These are phyloP conservation scores for Penicillium sp. DNA, from an alignment of 2,329 filamentous ascomycete genomes.

Conservation along the genomic window DNA sequence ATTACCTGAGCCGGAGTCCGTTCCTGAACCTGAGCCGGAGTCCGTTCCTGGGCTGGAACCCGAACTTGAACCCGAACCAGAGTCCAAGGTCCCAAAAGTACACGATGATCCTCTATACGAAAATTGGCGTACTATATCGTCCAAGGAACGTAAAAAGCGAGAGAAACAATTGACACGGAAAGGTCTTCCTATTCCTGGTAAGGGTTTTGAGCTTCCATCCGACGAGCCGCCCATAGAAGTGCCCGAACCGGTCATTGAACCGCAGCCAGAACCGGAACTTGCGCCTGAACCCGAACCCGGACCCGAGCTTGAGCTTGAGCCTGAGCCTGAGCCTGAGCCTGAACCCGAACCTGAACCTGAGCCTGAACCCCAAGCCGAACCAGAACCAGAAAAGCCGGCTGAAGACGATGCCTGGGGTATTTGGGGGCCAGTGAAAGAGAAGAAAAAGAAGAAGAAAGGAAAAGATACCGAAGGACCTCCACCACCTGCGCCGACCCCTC, in stretches of 20 bases:
- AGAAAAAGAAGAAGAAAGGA: conserved; percentile 51
- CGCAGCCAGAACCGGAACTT: conserved; percentile 16
- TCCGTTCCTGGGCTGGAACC: conserved; percentile 32
- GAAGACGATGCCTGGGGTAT: conserved; percentile 34
- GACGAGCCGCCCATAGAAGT: conserved; percentile 22
- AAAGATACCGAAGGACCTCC: conserved; percentile 46
- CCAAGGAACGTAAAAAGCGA: conserved; percentile 49
- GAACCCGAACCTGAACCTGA: conserved; percentile 24
- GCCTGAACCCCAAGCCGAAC: conserved; percentile 3
- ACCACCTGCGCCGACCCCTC: conserved; percentile 50
- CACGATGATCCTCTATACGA: conserved; percentile 41
- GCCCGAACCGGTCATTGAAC: conserved; percentile 20
- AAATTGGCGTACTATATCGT: conserved; percentile 34
- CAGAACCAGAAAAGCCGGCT: conserved; percentile 13
- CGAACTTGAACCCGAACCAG: conserved; percentile 29
- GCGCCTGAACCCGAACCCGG: conserved; percentile 31
- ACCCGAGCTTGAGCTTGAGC: conserved; percentile 25
- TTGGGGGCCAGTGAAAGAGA: conserved; percentile 44
- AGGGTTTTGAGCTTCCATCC: conserved; percentile 28
- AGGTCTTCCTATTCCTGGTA: conserved; percentile 32
- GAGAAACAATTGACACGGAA: conserved; percentile 33
- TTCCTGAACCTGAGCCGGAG: conserved; percentile 24
- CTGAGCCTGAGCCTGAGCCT: conserved; percentile 34
- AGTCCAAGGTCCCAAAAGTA: conserved; percentile 20
- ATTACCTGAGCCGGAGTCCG: conserved; percentile 27